Conservation (phyloP, 257 asterid species). For the Rubia yunnanensis region DNA sequence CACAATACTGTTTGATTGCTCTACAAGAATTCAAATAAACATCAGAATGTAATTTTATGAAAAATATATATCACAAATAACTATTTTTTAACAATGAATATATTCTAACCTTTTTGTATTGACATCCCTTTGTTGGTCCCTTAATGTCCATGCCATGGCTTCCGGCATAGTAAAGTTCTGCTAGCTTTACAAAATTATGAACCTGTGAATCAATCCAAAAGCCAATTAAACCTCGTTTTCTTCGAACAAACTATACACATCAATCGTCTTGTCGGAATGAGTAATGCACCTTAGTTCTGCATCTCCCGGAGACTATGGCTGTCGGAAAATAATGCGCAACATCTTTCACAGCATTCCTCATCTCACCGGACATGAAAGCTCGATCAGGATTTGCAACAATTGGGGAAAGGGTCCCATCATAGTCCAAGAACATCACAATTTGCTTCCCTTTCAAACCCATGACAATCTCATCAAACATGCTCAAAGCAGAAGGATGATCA, state of each 20-base stretch:
- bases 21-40: not conserved
- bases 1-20: slow-evolving; percentile 56
- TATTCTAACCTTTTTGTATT: slow-evolving; percentile 37
- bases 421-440: slow-evolving; percentile 61
- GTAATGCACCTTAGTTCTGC: slow-evolving; percentile 61
- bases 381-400: slow-evolving; percentile 68
- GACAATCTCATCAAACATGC: slow-evolving; percentile 46
- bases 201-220: slow-evolving; percentile 28
- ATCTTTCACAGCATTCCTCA: slow-evolving; percentile 64
- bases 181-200: slow-evolving; percentile 46
- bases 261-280: not conserved
- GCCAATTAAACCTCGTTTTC: not conserved
- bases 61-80: not conserved
- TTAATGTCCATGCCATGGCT: slow-evolving; percentile 98
- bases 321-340: slow-evolving; percentile 73
- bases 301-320: slow-evolving; percentile 81
- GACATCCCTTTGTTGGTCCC: slow-evolving; percentile 61
- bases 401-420: slow-evolving; percentile 79
- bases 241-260: not conserved
- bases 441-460: slow-evolving; percentile 49
- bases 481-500: slow-evolving; percentile 58
- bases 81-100: not conserved
- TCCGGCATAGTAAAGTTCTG: slow-evolving; percentile 89
- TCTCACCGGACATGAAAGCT: slow-evolving; percentile 70
- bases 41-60: not conserved